Conservation (phyloP, 352 stramenopile genomes). For the Pythium periplocum region DNA sequence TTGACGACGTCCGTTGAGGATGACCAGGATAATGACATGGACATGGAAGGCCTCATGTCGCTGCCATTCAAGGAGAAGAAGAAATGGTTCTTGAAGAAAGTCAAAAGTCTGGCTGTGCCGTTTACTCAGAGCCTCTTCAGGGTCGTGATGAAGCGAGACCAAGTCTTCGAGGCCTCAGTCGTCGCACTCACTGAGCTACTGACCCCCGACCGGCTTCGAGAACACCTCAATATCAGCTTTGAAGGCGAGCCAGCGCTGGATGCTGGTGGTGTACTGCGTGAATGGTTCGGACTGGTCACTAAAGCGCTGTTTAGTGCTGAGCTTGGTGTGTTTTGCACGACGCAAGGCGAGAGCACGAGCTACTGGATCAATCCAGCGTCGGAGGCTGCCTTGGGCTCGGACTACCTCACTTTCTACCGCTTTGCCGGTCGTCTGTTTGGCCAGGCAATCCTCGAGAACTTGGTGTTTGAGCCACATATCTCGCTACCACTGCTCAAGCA, state of each 20-base stretch:
- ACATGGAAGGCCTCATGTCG: conserved; percentile 36
- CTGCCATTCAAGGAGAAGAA: conserved; percentile 38
- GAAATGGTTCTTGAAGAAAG: conserved; percentile 61
- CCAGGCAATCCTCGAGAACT: conserved; percentile 57
- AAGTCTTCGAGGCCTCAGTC: conserved; percentile 69
- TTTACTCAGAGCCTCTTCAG: conserved; percentile 62
- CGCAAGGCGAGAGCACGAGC: conserved; percentile 55
- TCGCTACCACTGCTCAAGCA: conserved; percentile 69
- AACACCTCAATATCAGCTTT: conserved; percentile 77
- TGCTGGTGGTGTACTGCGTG: conserved; percentile 52
- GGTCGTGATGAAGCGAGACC: conserved; percentile 42
- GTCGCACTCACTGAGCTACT: conserved; percentile 31
- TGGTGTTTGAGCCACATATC: conserved; percentile 58
- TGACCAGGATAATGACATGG: conserved; percentile 12
- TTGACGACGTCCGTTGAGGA: conserved; percentile 6
- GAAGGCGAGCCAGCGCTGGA: conserved; percentile 59
- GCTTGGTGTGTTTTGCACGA: conserved; percentile 46
- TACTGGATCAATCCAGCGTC: conserved; percentile 71
- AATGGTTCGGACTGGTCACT: conserved; percentile 64
- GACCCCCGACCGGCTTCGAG: conserved; percentile 25
- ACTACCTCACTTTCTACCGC: conserved; percentile 52
- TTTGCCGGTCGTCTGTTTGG: conserved; percentile 57
- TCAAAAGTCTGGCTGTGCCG: conserved; percentile 43
- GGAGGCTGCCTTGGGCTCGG: conserved; percentile 4
- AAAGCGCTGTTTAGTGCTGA: conserved; percentile 51